A percentile compares a stretch with the other conserved stretches of the same genome.
Conservation (phyloP, 768 basidiomycete genomes). For the Mycena amicta region DNA sequence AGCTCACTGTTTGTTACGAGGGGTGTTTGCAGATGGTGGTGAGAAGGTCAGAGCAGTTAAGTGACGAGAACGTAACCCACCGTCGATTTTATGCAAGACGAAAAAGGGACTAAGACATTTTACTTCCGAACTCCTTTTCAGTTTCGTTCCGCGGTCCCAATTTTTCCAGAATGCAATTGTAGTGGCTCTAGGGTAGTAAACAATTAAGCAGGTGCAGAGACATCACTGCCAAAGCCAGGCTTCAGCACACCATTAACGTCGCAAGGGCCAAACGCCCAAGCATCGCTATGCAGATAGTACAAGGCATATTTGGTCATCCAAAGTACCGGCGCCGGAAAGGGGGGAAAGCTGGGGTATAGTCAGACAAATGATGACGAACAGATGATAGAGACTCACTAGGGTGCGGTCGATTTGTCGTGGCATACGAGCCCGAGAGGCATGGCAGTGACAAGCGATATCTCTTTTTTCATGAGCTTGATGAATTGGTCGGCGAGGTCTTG, state of each 20-base stretch:
- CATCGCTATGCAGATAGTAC: neutral
- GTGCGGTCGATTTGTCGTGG: neutral
- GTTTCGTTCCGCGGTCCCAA: too few relatives aligned
- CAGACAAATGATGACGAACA: neutral
- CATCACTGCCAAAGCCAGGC: neutral
- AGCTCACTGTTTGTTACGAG: too few relatives aligned
- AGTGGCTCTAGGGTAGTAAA: too few relatives aligned
- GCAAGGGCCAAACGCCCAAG: neutral
- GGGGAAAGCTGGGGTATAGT: conserved; percentile 28
- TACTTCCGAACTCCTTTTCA: too few relatives aligned
- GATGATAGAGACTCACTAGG: neutral
- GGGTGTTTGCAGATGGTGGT: too few relatives aligned
- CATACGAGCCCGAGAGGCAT: neutral
- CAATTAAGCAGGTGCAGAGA: too few relatives aligned
- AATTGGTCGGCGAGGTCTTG: conserved; percentile 5
- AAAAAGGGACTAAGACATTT: too few relatives aligned
- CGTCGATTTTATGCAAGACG: too few relatives aligned
- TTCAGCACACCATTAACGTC: neutral
- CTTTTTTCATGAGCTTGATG: neutral
- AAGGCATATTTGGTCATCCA: neutral
- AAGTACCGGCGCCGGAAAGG: neutral
- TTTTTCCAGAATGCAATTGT: too few relatives aligned
- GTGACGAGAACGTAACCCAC: too few relatives aligned
- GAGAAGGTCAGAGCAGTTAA: too few relatives aligned
- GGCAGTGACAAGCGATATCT: neutral